Evolutionary conservation across 352 stramenopile genomes (phyloP), one percentile per base, ranked within the genome.

Genomic region (Globisporangium canariense): DNA sequence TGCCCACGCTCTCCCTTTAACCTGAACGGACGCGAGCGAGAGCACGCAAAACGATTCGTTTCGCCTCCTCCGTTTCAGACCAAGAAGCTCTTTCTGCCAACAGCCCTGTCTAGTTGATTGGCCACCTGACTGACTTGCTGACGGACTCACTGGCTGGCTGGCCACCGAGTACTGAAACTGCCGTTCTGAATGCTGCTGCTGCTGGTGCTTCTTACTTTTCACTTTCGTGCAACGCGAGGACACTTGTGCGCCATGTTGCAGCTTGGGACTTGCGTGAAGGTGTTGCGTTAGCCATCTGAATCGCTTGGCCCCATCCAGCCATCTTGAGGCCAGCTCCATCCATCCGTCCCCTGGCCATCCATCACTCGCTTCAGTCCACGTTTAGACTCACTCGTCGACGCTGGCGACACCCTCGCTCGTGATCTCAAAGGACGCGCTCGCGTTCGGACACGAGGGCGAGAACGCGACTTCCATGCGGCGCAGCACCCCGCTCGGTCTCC

Each of bases 361-460:
- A 52, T 16, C 25, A 41, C 9, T 41, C 16, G 30, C 14, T 40
- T n/a, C 53, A 20, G 4, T 46, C 36, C 1, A n/a, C 9, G 2
- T 28, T 9, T 18, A 16, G 7, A 34, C 28, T 52, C 59, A 65
- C 25, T 61, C 61, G 10, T 67, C 62, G 1, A 50, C 43, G n/a
- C 40, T 56, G 25, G 60, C 43, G n/a, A 91, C 67, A 14, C 82
- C 82, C 9, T 73, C 64, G 56, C 58, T 70, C 25, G 84, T 90
- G 73, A 93, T 87, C 43, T 77, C 68, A 64, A 93, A 93, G 9
- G 38, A 58, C 45, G 82, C 76, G 6, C 56, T 65, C 20, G 62
- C 63, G 32, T 57, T 56, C 51, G 74, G 66, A 34, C 86, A 67
- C 22, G 83, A 77, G 36, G 84, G 82, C 8, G 84, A 91, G 62